phyloP scores from a whole-genome alignment of 2,329 filamentous ascomycete species.

The Fusarium clavum region DNA sequence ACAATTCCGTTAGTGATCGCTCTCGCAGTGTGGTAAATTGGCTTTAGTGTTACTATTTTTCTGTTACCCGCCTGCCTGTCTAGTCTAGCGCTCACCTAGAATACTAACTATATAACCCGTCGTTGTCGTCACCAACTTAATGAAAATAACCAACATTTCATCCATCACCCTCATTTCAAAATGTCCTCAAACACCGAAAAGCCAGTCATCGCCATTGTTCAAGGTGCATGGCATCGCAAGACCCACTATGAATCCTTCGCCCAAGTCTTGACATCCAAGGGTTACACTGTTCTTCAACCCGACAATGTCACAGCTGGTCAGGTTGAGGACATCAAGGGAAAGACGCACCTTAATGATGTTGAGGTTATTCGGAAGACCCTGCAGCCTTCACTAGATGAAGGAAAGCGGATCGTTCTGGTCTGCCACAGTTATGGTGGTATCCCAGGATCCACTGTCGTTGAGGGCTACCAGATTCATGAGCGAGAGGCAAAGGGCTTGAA shows the following conservation, averaged over 20 bases:
- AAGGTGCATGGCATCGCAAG: constrained; percentile 27
- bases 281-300: constrained; percentile 7
- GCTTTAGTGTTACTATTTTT: too few species aligned
- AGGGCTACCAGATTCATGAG: constrained; percentile 46
- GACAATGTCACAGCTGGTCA: constrained; percentile 1
- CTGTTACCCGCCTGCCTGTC: too few species aligned
- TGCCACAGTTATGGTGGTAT: constrained; percentile 49
- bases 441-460: constrained; percentile 42
- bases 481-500: constrained; percentile 35
- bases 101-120: neutral
- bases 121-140: neutral
- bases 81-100: neutral
- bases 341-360: constrained; percentile 18
- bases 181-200: neutral
- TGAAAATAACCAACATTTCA: neutral
- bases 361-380: neutral
- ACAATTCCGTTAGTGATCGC: too few species aligned
- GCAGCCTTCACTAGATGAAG: neutral
- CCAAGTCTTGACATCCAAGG: neutral
- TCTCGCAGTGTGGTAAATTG: too few species aligned
- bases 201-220: constrained; percentile 11
- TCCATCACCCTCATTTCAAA: neutral
- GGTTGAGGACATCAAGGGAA: neutral
- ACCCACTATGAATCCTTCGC: constrained; percentile 15
- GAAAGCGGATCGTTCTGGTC: constrained; percentile 25